phyloP scores from a whole-genome alignment of 2,329 filamentous ascomycete genomes.

The Fusarium papillatum region DNA sequence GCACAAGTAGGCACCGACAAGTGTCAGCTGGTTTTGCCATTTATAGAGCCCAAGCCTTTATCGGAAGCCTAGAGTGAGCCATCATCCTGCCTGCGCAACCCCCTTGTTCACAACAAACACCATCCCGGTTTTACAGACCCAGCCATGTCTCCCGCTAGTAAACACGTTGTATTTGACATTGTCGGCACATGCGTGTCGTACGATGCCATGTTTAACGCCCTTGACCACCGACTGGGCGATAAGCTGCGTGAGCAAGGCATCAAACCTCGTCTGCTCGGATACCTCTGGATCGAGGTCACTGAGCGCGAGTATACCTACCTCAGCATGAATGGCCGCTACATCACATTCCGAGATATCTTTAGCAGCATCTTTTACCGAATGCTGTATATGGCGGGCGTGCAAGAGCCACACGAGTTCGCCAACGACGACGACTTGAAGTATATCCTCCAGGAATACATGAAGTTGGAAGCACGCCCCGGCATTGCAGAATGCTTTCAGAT shows the following conservation, averaged over 20 bases:
- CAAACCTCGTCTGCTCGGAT: constrained; percentile 57
- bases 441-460: constrained; percentile 54
- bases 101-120: background rate
- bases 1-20: background rate
- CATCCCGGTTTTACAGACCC: background rate
- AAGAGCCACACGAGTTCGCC: constrained; percentile 54
- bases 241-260: constrained; percentile 54
- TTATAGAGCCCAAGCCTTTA: background rate
- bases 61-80: background rate
- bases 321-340: constrained; percentile 57
- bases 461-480: constrained; percentile 54
- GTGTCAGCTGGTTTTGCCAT: background rate
- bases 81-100: background rate
- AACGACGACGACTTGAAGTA: constrained; percentile 57
- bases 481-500: constrained; percentile 56
- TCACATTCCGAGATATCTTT: constrained; percentile 57
- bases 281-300: constrained; percentile 59
- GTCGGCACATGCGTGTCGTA: constrained; percentile 66
- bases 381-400: constrained; percentile 58
- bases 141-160: constrained; percentile 37
- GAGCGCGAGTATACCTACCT: constrained; percentile 65
- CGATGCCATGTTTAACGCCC: constrained; percentile 56
- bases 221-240: constrained; percentile 56
- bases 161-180: constrained; percentile 64
- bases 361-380: constrained; percentile 61